Evolutionary conservation across 2,329 filamentous ascomycete genomes (phyloP), one percentile per base, ranked within the genome.

Genomic region (Trichoderma citrinoviride): DNA sequence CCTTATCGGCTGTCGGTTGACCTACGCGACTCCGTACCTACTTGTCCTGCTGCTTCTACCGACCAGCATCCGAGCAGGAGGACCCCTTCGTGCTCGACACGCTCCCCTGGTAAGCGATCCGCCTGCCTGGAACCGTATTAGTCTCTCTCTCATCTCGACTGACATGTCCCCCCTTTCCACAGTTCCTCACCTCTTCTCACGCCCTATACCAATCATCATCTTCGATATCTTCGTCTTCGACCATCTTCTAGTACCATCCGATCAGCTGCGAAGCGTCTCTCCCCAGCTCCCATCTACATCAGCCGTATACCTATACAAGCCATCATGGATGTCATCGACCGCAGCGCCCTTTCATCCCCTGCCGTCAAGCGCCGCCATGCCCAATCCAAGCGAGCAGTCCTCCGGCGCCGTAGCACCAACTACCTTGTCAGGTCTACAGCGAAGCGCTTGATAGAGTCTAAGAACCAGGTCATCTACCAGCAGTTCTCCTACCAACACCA

Each of bases 391-490:
- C 67, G 64, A 49, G 56, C 53, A 10, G 55, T 65, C 25, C 29
- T 65, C 27, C 55, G 53, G 10, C 68, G 70, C 17, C 71, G 67
- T 23, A 70, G 71, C 5, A 65, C 68, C 58, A 74, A 73, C 58
- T 71, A 76, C 62, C 68, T 74, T 33, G 67, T 76, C 63, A 75
- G 75, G 61, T 72, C 71, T 52, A 70, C 71, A 5, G 62, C 62
- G 49, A 65, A 65, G 41, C 65, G 65, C 44, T 25, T 67, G 49
- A 52, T 54, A 25, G 55, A 67, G 44, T 61, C 49, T 7, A 56
- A 47, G n/a, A 44, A 61, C 37, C 50, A 52, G 2, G 56, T 49
- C 41, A 58, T 56, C 65, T 58, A 56, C n/a, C 52, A 66, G n/a
- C 43, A 66, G 33, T 49, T 61, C 23, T 58, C 54, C 56, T 64